Percentiles rank a stretch among this genome's conserved stretches.
phyloP scores from a whole-genome alignment of 2,329 filamentous ascomycete genomes.

The Neobulgaria alba region DNA sequence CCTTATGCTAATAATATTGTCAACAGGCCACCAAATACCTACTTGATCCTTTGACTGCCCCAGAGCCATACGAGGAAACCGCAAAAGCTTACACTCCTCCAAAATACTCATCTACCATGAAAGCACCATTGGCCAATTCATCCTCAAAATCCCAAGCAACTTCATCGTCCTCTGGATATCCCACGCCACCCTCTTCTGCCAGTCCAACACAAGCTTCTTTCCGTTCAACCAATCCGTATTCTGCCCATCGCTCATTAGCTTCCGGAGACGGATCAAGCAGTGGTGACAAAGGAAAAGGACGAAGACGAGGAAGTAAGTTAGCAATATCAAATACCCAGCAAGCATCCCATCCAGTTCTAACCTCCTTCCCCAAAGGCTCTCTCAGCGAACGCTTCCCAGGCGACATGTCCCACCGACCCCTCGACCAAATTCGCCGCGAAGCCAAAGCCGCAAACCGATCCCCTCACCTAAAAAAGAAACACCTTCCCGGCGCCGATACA shows the following conservation, averaged over 20 bases:
- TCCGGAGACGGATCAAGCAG: conserved; percentile 20
- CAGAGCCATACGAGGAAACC: conserved; percentile 59
- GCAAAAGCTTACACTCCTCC: conserved; percentile 42
- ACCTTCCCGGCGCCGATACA: conserved; percentile 60
- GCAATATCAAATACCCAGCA: background rate
- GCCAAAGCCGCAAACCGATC: conserved; percentile 56
- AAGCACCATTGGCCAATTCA: conserved; percentile 18
- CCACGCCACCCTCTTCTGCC: conserved; percentile 46
- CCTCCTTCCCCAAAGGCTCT: conserved; percentile 29
- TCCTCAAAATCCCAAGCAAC: conserved; percentile 13
- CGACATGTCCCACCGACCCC: conserved; percentile 55
- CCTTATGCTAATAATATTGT: conserved; percentile 6
- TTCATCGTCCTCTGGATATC: conserved; percentile 25
- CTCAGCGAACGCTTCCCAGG: conserved; percentile 52
- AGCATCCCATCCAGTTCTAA: conserved; percentile 1
- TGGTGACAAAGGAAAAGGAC: conserved; percentile 25
- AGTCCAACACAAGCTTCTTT: conserved; percentile 41
- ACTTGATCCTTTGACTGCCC: conserved; percentile 59
- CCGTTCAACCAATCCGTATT: conserved; percentile 37
- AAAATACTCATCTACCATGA: conserved; percentile 34
- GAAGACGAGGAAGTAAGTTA: conserved; percentile 31
- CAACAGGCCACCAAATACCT: conserved; percentile 57
- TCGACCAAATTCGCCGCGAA: conserved; percentile 58
- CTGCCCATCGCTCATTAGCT: conserved; percentile 22
- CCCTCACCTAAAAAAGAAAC: conserved; percentile 56